Evolutionary conservation across 192 early-diverging fungal genomes (phyloP).

Genomic region (Coemansia asiatica): DNA sequence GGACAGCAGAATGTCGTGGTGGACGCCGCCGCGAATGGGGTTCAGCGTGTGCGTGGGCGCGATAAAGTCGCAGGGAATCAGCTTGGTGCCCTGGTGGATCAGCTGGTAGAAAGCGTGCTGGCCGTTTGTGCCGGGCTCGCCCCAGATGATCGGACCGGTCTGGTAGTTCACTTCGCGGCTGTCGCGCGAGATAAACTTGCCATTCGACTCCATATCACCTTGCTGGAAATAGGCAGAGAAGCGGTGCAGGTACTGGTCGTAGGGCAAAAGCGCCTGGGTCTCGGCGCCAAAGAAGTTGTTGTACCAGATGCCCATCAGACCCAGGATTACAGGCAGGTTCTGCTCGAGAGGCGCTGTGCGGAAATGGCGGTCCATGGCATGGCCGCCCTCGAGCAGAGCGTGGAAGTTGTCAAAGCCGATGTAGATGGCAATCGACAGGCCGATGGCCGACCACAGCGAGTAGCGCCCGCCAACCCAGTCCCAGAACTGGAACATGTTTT

Average conservation of each 20-base stretch:
- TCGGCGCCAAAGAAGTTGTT: slow-evolving; percentile 98
- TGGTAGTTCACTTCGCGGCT: slow-evolving; percentile 77
- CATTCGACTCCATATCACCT: slow-evolving; percentile 99
- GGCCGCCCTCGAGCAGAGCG: slow-evolving; percentile 83
- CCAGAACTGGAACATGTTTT: slow-evolving; percentile 99
- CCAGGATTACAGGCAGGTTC: slow-evolving; percentile 91
- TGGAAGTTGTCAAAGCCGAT: slow-evolving; percentile 95
- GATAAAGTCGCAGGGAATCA: slow-evolving; percentile 94
- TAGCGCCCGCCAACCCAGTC: slow-evolving; percentile 99
- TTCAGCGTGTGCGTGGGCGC: slow-evolving; percentile 93
- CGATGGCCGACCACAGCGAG: slow-evolving; percentile 99
- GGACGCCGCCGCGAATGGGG: slow-evolving; percentile 77
- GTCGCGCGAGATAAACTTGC: slow-evolving; percentile 88
- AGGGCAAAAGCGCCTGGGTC: slow-evolving; percentile 92
- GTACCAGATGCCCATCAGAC: slow-evolving; percentile 92
- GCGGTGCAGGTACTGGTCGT: slow-evolving; percentile 98
- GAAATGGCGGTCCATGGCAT: slow-evolving; percentile 98
- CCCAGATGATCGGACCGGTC: slow-evolving; percentile 98
- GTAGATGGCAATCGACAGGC: slow-evolving; percentile 94
- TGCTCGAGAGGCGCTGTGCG: slow-evolving; percentile 84
- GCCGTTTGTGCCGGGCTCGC: slow-evolving; percentile 98
- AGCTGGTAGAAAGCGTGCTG: slow-evolving; percentile 99
- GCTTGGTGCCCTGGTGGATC: slow-evolving; percentile 98
- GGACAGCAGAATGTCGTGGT: slow-evolving; percentile 96
- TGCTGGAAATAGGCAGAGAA: slow-evolving; percentile 99